A percentile compares a stretch with the other conserved stretches of the same genome.
phyloP scores from a whole-genome alignment of 805 yeast species.

The Teunomyces cretensis region DNA sequence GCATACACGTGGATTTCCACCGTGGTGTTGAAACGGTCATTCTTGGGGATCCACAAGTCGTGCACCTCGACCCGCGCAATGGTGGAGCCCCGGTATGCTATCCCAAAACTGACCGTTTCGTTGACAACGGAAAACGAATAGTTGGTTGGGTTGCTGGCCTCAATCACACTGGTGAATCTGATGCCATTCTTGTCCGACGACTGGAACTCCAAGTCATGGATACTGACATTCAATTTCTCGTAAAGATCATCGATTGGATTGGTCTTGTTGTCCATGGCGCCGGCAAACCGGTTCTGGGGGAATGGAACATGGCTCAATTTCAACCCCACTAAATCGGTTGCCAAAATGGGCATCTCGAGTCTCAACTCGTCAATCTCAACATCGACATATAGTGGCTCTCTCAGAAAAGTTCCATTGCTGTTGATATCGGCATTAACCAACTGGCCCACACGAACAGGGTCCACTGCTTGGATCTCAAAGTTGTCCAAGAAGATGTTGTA shows the following conservation, averaged over 20 bases:
- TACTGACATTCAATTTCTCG: background rate
- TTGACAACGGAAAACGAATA: slow-evolving; percentile 15
- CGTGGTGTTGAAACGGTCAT: slow-evolving; percentile 17
- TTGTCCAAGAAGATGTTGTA: slow-evolving; percentile 7
- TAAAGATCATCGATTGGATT: background rate
- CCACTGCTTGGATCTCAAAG: slow-evolving; percentile 10
- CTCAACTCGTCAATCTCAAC: slow-evolving; percentile 13
- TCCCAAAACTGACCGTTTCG: background rate
- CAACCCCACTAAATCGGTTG: background rate
- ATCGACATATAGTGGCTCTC: slow-evolving; percentile 6
- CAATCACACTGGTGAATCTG: slow-evolving; percentile 16
- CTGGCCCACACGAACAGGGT: slow-evolving; percentile 14
- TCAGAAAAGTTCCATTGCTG: background rate
- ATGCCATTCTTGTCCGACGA: background rate
- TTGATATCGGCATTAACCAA: slow-evolving; percentile 13
- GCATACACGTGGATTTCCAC: slow-evolving; percentile 10
- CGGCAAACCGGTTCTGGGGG: background rate
- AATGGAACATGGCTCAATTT: slow-evolving; percentile 1
- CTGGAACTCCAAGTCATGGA: background rate
- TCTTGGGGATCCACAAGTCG: slow-evolving; percentile 19
- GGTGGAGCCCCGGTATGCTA: background rate
- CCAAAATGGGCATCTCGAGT: slow-evolving; percentile 13
- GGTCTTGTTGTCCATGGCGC: background rate
- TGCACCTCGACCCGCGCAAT: slow-evolving; percentile 8
- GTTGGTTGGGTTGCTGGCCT: slow-evolving; percentile 33